Evolutionary conservation across 1,139 yeast genomes (phyloP).

Genomic region (Sugiyamaella xylanicola): DNA sequence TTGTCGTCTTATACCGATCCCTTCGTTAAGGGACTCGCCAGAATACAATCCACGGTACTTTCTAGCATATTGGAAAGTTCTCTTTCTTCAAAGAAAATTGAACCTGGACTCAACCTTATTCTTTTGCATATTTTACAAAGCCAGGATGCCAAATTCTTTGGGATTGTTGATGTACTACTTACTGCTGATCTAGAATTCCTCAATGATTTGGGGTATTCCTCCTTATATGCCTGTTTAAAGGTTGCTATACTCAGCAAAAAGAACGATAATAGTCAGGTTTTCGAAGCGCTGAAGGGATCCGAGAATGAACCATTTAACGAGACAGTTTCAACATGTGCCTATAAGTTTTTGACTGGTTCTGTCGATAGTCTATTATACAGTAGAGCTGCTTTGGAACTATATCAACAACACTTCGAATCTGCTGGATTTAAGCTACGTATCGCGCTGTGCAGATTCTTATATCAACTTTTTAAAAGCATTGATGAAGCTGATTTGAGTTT

Average conservation of each 20-base stretch:
- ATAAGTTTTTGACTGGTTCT: not conserved
- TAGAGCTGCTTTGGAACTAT: constrained; percentile 2
- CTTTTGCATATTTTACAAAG: not conserved
- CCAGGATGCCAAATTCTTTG: not conserved
- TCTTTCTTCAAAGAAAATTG: not conserved
- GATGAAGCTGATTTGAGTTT: constrained; percentile 9
- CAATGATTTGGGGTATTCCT: not conserved
- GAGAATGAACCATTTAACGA: not conserved
- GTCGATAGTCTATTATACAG: not conserved
- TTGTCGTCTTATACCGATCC: constrained; percentile 2
- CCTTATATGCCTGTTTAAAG: not conserved
- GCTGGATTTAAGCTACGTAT: constrained; percentile 17
- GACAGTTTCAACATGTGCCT: constrained; percentile 7
- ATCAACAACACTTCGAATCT: constrained; percentile 19
- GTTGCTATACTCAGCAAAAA: not conserved
- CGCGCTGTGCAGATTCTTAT: constrained; percentile 11
- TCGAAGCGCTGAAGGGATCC: not conserved
- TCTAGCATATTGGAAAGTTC: not conserved
- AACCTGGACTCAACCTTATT: not conserved
- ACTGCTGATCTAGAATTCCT: constrained; percentile 3
- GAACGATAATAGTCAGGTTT: not conserved
- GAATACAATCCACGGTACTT: not conserved
- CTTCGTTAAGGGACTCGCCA: not conserved
- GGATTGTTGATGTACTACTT: not conserved
- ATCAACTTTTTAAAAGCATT: not conserved